Conservation (phyloP, 306 rosid species). For the Vigna mungo region DNA sequence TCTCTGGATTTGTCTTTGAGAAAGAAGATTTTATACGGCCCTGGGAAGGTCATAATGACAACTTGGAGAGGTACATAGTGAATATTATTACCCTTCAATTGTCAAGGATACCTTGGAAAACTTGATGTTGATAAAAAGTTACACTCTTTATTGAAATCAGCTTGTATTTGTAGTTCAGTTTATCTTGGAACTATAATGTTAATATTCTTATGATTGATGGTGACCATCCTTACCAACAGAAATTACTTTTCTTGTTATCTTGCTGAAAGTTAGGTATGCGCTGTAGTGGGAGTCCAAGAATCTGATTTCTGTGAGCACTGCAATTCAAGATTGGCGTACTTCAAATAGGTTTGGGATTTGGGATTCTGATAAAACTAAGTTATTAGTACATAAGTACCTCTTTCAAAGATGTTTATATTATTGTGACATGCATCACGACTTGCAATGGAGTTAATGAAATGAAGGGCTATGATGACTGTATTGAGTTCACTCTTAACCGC, state of each 20-base stretch:
- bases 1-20: conserved; percentile 87
- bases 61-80: conserved; percentile 72
- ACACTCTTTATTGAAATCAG: conserved; percentile 14
- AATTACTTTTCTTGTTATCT: conserved; percentile 45
- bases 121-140: conserved; percentile 27
- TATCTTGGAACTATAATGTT: too few relatives aligned
- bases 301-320: conserved; percentile 72
- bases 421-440: conserved; percentile 55
- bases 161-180: too few relatives aligned
- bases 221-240: conserved; percentile 26
- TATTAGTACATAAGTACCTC: not conserved
- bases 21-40: conserved; percentile 85
- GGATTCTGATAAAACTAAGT: conserved; percentile 4
- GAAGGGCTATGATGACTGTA: conserved; percentile 81
- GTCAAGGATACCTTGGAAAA: conserved; percentile 25
- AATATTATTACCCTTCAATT: conserved; percentile 40
- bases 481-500: conserved; percentile 70
- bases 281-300: conserved; percentile 73
- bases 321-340: conserved; percentile 76
- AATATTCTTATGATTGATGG: conserved; percentile 40
- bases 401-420: conserved; percentile 37
- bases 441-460: conserved; percentile 70
- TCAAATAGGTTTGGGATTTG: conserved; percentile 56
- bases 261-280: conserved; percentile 59
- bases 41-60: conserved; percentile 80